Conservation (phyloP, 345 rosid species). For the Arabidopsis thaliana region DNA sequence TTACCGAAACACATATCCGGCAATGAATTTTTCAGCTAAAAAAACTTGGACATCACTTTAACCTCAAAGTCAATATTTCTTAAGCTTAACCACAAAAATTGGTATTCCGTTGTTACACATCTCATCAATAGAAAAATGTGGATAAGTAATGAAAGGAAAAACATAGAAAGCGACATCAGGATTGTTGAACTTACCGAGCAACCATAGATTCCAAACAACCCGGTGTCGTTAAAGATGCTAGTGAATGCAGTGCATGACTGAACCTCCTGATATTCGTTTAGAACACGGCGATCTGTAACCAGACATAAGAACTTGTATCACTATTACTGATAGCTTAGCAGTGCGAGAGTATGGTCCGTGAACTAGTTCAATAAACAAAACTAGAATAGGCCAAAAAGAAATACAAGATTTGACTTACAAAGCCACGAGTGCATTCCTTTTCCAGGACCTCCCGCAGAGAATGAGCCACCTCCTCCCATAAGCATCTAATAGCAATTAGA, state of each 20-base stretch:
- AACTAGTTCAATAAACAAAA: conserved; percentile 5
- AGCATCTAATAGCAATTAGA: conserved; percentile 63
- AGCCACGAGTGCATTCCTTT: conserved; percentile 95
- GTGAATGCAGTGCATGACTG: conserved; percentile 78
- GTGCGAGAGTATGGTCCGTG: neutral
- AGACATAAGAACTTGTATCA: conserved; percentile 24
- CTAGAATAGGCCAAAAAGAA: neutral
- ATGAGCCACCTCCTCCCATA: conserved; percentile 98
- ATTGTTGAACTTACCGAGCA: conserved; percentile 59
- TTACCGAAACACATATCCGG: conserved; percentile 2
- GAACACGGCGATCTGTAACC: conserved; percentile 62
- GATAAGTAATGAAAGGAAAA: neutral
- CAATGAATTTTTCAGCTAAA: conserved; percentile 15
- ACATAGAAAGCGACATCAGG: neutral
- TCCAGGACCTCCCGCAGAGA: conserved; percentile 98
- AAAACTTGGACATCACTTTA: conserved; percentile 9
- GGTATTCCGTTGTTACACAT: neutral
- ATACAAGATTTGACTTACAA: conserved; percentile 59
- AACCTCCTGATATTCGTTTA: conserved; percentile 61
- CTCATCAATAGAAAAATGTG: neutral
- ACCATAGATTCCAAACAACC: conserved; percentile 79
- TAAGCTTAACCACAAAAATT: neutral
- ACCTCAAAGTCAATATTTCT: neutral
- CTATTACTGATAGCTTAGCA: conserved; percentile 4
- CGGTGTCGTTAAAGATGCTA: conserved; percentile 68